Evolutionary conservation across 1,139 yeast genomes (phyloP), one percentile per base, ranked within the genome.

Genomic region (Lodderomyces jiufengensis): DNA sequence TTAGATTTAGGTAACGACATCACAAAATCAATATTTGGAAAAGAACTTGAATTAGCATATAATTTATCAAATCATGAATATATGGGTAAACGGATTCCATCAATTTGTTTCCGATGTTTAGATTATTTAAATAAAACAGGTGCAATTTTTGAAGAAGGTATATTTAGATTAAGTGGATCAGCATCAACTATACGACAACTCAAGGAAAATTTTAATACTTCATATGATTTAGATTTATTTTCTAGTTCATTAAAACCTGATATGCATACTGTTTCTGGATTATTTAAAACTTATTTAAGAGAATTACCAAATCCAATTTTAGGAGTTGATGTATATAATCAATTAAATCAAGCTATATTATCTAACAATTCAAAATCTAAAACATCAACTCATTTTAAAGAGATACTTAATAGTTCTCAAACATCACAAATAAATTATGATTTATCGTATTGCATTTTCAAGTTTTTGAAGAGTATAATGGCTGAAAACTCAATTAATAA

Each of bases 91-190:
- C 50, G 48, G 11, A 76, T 92, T 9, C 97, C 98, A 1, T 78
- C 92, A 31, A 78, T 92, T 9, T 76, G 87, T 15, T 84, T 64
- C 51, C 66, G 95, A 41, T 87, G 96, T 51, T 57, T 92, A 30
- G 86, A 80, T 41, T 84, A 73, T 48, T 66, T 92, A 33, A 71
- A 75, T 37, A 72, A 68, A 32, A 74, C 81, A 15, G 80, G 84
- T 9, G 96, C 95, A 0, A 67, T 84, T 13, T 76, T 76, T 44
- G 95, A 87, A 56, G 96, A 90, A 54, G 98, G 98, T 3, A 76
- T 92, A 2, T 92, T 92, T 63, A 70, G 98, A 44, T 66, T 90
- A 39, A 86, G 94, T 57, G 98, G 98, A 2, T 84, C 95, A 24
- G 85, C 92, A 37, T 75, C 90, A 0, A 72, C 82, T 32, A 86